These are phyloP conservation scores for Cucurbita moschata DNA, from an alignment of 306 rosid genomes.

Conservation along the genomic window DNA sequence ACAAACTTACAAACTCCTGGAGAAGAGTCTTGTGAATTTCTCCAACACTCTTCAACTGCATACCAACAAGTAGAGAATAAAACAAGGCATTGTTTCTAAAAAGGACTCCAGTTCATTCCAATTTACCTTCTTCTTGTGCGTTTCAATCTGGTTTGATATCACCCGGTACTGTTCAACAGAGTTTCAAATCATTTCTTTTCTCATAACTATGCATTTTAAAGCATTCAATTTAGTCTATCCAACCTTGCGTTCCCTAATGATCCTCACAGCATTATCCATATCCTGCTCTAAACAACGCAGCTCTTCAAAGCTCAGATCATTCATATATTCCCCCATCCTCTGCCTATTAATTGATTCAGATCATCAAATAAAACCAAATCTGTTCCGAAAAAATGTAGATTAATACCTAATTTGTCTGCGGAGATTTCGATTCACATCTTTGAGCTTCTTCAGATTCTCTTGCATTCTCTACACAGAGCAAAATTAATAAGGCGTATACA, in stretches of 20 bases:
- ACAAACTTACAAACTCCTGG: conserved; percentile 34
- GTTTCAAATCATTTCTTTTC: not conserved
- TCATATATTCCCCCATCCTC: conserved; percentile 55
- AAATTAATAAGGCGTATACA: too few relatives aligned
- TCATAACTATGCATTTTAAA: too few relatives aligned
- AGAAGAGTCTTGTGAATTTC: conserved; percentile 33
- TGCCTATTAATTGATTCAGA: conserved; percentile 22
- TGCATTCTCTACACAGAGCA: conserved; percentile 43
- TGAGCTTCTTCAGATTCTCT: conserved; percentile 41
- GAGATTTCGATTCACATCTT: conserved; percentile 53
- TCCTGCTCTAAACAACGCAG: conserved; percentile 46
- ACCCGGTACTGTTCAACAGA: conserved; percentile 24
- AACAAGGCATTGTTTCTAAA: not conserved
- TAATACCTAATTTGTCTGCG: conserved; percentile 56
- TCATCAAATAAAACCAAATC: not conserved
- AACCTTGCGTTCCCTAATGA: conserved; percentile 63
- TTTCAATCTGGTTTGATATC: conserved; percentile 34
- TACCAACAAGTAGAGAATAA: not conserved
- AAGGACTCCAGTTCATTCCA: too few relatives aligned
- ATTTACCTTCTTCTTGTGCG: conserved; percentile 51
- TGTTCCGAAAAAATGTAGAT: too few relatives aligned
- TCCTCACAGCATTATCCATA: conserved; percentile 35
- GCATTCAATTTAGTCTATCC: too few relatives aligned
- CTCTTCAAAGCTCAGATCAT: conserved; percentile 43
- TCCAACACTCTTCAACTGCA: conserved; percentile 35